Percentiles rank a stretch among this genome's conserved stretches.
phyloP scores from a whole-genome alignment of 768 basidiomycete species.

The Gymnopilus dilepis region DNA sequence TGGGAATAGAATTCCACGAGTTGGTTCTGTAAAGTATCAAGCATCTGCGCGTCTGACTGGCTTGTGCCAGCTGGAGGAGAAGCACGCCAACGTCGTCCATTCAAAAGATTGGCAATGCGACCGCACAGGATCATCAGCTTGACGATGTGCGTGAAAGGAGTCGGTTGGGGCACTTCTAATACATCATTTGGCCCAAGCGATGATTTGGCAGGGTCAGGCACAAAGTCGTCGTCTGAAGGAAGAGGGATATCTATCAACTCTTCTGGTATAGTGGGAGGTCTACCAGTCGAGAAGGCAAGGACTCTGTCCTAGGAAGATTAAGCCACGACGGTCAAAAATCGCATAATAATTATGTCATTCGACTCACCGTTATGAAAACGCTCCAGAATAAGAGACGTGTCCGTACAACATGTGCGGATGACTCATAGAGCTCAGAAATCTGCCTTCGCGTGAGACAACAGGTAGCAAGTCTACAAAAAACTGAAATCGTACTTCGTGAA shows the following conservation, averaged over 20 bases:
- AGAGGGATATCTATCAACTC: conserved; percentile 4
- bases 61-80: not conserved
- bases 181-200: not conserved
- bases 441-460: not conserved
- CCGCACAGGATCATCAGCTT: conserved; percentile 4
- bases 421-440: conserved; percentile 7
- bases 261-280: conserved; percentile 2
- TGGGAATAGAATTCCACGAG: conserved; percentile 4
- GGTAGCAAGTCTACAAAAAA: not conserved
- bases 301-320: not conserved
- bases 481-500: not conserved
- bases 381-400: conserved; percentile 10
- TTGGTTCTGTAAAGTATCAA: conserved; percentile 3
- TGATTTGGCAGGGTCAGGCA: not conserved
- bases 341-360: not conserved
- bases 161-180: not conserved
- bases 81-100: not conserved
- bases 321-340: not conserved
- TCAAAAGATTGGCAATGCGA: conserved; percentile 6
- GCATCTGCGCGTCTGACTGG: not conserved
- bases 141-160: conserved; percentile 6
- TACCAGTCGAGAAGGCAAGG: not conserved
- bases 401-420: conserved; percentile 7
- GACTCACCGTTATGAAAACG: not conserved
- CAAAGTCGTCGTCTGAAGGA: conserved; percentile 4